Evolutionary conservation across 148 eudicot species (phyloP).

Genomic region (Pharnaceum exiguum): DNA sequence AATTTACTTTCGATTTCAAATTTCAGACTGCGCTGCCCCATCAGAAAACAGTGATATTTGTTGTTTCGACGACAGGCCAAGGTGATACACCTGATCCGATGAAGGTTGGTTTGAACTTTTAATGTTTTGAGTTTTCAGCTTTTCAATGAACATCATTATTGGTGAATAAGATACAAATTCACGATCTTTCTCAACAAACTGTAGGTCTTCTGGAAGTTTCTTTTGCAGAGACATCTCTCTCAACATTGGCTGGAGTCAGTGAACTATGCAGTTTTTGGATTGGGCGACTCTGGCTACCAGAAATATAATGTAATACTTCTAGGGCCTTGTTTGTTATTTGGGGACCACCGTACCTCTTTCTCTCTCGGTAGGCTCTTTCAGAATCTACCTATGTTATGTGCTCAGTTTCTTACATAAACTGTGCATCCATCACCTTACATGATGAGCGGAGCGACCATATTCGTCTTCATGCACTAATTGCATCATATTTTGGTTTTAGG

Average conservation of each 20-base stretch:
- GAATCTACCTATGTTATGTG: not conserved
- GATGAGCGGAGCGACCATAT: no score
- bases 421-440: not conserved
- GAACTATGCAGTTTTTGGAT: slow-evolving; percentile 86
- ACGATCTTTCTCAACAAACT: slow-evolving; percentile 11
- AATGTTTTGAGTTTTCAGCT: no score
- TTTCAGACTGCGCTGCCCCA: slow-evolving; percentile 49
- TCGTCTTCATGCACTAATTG: no score
- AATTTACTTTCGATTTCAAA: not conserved
- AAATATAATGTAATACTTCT: slow-evolving; percentile 83
- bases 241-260: slow-evolving; percentile 68
- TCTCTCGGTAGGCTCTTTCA: slow-evolving; percentile 27
- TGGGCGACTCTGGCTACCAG: slow-evolving; percentile 97
- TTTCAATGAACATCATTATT: not conserved
- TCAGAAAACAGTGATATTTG: slow-evolving; percentile 57
- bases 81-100: slow-evolving; percentile 87
- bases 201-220: slow-evolving; percentile 85
- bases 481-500: no score
- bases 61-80: slow-evolving; percentile 94
- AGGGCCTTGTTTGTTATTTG: slow-evolving; percentile 32
- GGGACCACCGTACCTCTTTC: slow-evolving; percentile 48
- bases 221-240: slow-evolving; percentile 64
- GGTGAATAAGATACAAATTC: no score
- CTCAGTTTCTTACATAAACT: not conserved
- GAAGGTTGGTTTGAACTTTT: slow-evolving; percentile 54